These are phyloP conservation scores for Fusarium sp. DNA, from an alignment of 2,329 filamentous ascomycete genomes.

Conservation along the genomic window DNA sequence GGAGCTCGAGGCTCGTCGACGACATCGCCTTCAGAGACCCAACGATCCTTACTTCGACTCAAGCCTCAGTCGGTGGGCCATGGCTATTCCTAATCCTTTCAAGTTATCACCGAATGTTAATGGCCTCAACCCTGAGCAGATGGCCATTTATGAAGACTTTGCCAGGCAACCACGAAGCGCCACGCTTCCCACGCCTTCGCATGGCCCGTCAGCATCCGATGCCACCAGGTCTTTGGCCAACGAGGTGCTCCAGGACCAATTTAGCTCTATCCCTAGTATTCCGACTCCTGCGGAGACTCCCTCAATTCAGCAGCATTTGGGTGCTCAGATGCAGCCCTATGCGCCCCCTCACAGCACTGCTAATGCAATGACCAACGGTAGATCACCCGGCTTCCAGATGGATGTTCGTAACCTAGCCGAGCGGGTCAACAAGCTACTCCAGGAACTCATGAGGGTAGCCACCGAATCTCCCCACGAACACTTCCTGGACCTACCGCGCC, in stretches of 20 bases:
- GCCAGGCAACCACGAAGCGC: slow-evolving; percentile 80
- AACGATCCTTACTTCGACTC: slow-evolving; percentile 87
- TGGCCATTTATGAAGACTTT: slow-evolving; percentile 97
- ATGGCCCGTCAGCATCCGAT: slow-evolving; percentile 68
- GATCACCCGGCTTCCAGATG: slow-evolving; percentile 57
- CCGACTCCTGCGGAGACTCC: slow-evolving; percentile 69
- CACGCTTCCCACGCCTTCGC: slow-evolving; percentile 62
- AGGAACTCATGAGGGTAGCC: slow-evolving; percentile 65
- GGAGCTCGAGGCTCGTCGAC: slow-evolving; percentile 79
- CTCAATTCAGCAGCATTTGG: slow-evolving; percentile 60
- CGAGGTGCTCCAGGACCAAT: slow-evolving; percentile 71
- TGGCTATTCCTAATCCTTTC: slow-evolving; percentile 93
- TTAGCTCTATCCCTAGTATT: slow-evolving; percentile 63
- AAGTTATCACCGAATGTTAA: slow-evolving; percentile 75
- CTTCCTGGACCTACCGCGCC: slow-evolving; percentile 66
- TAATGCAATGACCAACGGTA: slow-evolving; percentile 59
- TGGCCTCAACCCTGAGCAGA: slow-evolving; percentile 88
- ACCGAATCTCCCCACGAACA: slow-evolving; percentile 66
- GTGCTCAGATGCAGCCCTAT: slow-evolving; percentile 64
- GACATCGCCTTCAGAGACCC: slow-evolving; percentile 77
- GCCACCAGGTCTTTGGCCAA: slow-evolving; percentile 69
- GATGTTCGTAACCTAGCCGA: slow-evolving; percentile 64
- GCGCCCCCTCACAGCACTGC: slow-evolving; percentile 59
- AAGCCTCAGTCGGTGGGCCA: slow-evolving; percentile 87
- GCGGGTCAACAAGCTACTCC: slow-evolving; percentile 65